These are phyloP conservation scores for Ilyonectria sp. DNA, from an alignment of 2,329 filamentous ascomycete species.

Conservation along the genomic window DNA sequence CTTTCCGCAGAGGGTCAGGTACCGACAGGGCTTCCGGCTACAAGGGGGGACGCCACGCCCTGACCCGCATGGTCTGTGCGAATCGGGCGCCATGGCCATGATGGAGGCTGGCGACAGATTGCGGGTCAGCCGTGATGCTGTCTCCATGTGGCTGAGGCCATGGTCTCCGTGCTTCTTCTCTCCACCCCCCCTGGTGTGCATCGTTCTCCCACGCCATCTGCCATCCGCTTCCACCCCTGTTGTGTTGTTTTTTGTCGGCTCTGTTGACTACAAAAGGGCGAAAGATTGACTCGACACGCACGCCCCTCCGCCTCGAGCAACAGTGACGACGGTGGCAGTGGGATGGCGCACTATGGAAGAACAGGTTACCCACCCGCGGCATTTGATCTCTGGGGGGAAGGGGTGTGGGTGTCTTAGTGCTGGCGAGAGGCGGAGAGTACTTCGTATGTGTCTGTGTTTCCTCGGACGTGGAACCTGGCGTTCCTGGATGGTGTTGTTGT, in stretches of 20 bases:
- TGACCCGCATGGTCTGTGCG: constrained; percentile 36
- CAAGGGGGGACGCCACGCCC: constrained; percentile 26
- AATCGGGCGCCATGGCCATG: constrained; percentile 28
- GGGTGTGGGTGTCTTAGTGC: not conserved
- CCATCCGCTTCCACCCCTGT: constrained; percentile 1
- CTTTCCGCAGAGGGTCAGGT: constrained; percentile 8
- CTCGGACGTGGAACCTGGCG: constrained; percentile 11
- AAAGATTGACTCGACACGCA: not conserved
- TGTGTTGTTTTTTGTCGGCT: constrained; percentile 27
- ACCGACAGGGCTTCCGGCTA: constrained; percentile 13
- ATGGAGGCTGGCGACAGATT: constrained; percentile 30
- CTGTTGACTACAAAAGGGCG: not conserved
- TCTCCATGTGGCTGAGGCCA: constrained; percentile 29
- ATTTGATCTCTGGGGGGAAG: not conserved
- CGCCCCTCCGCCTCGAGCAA: constrained; percentile 11
- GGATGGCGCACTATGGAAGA: not conserved
- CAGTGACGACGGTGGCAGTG: not conserved
- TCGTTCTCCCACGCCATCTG: constrained; percentile 13
- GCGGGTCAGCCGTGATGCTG: constrained; percentile 36
- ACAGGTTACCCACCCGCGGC: not conserved
- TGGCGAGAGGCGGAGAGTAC: not conserved
- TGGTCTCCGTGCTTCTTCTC: constrained; percentile 5
- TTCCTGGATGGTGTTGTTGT: constrained; percentile 18
- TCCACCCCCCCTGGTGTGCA: constrained; percentile 19
- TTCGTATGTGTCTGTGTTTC: constrained; percentile 3